Base-by-base conservation (phyloP, 495 filamentous ascomycete genomes). In the Physcia stellaris region DNA sequence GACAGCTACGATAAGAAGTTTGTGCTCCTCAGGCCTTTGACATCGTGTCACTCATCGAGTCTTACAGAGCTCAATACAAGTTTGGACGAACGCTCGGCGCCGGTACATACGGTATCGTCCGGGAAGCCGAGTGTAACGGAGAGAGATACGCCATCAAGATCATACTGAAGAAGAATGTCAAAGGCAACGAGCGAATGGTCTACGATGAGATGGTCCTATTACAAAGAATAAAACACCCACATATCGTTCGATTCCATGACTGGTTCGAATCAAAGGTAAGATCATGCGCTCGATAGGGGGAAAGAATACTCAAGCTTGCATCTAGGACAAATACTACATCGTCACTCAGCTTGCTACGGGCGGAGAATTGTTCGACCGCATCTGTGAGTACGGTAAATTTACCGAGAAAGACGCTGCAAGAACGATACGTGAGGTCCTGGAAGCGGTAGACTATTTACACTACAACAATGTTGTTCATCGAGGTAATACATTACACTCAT, bases 1-100 rank as follows among this genome's bases (percentile, higher is more conserved):
- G 83, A 93, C 52, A 94, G 81, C 65, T 99, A 99, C 64, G 90
- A 96, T 60, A 94, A 86, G 61, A 99, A 99, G 84, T 94, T 57
- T 49, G 70, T 29, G 0, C 13, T 4, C 12, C 13, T 18, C 46
- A 37, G 39, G 5, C 7, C 29, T 29, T 15, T 24, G n/a, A 27
- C 12, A 1, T 37, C 32, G 12, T 36, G 43, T 22, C 48, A 43
- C 28, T 40, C 28, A 39, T 50, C 17, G 37, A 33, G 24, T 39
- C 33, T 24, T 43, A 16, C 45, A 93, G 86, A 62, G 66, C 82
- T 37, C 76, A 78, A 56, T 99, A 99, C 56, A 77, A 69, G 39
- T 92, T 99, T 56, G 88, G 92, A 40, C 75, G 80, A 52, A 96
- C 92, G 17, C 69, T 99, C 28, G 90, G 90, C 53, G 90, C 90